A percentile compares a stretch with the other conserved stretches of the same genome.
Evolutionary conservation across 1,284 basidiomycete species (phyloP).

Genomic region (Pulchroboletus neoregius): DNA sequence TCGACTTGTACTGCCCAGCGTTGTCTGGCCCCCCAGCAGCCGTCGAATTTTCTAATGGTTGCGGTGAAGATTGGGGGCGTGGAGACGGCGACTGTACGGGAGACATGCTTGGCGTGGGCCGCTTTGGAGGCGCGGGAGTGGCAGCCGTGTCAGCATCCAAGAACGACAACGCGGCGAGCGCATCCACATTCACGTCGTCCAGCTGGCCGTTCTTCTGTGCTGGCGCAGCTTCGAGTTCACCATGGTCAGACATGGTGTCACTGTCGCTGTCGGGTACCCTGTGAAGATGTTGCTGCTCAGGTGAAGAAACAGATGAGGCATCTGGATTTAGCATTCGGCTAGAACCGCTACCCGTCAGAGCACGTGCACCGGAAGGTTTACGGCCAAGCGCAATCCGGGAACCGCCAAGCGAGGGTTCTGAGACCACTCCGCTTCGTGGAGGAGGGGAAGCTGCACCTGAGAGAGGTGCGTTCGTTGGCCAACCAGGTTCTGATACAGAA

Average conservation of each 20-base stretch:
- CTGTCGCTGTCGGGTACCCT: conserved; percentile 27
- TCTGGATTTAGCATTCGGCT: conserved; percentile 36
- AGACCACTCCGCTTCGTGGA: conserved; percentile 34
- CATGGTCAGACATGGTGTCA: conserved; percentile 30
- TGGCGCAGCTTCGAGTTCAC: conserved; percentile 6
- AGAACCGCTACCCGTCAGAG: conserved; percentile 42
- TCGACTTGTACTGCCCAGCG: conserved; percentile 56
- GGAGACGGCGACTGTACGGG: conserved; percentile 28
- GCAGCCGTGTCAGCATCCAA: conserved; percentile 46
- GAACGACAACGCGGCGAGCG: conserved; percentile 72
- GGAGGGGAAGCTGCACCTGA: conserved; percentile 20
- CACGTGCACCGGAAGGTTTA: conserved; percentile 85
- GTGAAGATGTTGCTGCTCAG: conserved; percentile 30
- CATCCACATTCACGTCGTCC: conserved; percentile 61
- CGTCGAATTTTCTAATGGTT: conserved; percentile 12
- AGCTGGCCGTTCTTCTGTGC: conserved; percentile 20
- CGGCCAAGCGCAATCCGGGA: conserved; percentile 51
- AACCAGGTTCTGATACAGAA: conserved; percentile 32
- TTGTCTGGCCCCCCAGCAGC: conserved; percentile 24
- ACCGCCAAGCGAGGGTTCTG: conserved; percentile 25
- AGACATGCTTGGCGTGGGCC: conserved; percentile 13
- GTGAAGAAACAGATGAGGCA: conserved; percentile 27
- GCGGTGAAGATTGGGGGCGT: conserved; percentile 23
- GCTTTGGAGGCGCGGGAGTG: conserved; percentile 19
- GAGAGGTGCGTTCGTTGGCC: conserved; percentile 9